A percentile compares a stretch with the other conserved stretches of the same genome.
phyloP scores from a whole-genome alignment of 306 rosid species.

The Vigna trinervia region DNA sequence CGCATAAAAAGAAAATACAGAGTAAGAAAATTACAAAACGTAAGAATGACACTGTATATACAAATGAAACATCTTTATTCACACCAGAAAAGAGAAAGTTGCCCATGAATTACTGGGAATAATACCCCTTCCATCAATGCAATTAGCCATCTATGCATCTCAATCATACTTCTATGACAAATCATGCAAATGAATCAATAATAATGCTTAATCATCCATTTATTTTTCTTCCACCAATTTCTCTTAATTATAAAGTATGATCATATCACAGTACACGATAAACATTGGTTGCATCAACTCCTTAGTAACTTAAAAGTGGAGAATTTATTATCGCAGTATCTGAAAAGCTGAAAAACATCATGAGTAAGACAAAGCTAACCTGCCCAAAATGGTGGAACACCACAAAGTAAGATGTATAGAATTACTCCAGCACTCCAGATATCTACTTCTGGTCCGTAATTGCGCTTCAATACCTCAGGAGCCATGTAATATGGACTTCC shows the following conservation, averaged over 20 bases:
- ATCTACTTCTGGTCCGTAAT: slow-evolving; percentile 91
- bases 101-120: slow-evolving; percentile 1
- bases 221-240: slow-evolving; percentile 20
- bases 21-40: neutral
- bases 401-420: slow-evolving; percentile 93
- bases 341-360: slow-evolving; percentile 24
- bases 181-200: slow-evolving; percentile 10
- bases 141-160: slow-evolving; percentile 21
- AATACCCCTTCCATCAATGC: slow-evolving; percentile 2
- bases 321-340: neutral
- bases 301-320: slow-evolving; percentile 12
- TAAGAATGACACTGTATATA: neutral
- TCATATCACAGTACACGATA: neutral
- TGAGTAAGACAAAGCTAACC: slow-evolving; percentile 61
- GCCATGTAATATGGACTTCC: slow-evolving; percentile 99
- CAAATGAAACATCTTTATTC: slow-evolving; percentile 8
- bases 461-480: slow-evolving; percentile 89
- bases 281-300: slow-evolving; percentile 25
- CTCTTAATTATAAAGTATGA: neutral
- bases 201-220: neutral
- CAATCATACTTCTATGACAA: slow-evolving; percentile 7
- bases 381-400: slow-evolving; percentile 99
- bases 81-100: neutral
- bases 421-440: slow-evolving; percentile 99
- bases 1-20: slow-evolving; percentile 15